Evolutionary conservation across 2,329 filamentous ascomycete genomes (phyloP).

Genomic region (Diplodia scrobiculata): DNA sequence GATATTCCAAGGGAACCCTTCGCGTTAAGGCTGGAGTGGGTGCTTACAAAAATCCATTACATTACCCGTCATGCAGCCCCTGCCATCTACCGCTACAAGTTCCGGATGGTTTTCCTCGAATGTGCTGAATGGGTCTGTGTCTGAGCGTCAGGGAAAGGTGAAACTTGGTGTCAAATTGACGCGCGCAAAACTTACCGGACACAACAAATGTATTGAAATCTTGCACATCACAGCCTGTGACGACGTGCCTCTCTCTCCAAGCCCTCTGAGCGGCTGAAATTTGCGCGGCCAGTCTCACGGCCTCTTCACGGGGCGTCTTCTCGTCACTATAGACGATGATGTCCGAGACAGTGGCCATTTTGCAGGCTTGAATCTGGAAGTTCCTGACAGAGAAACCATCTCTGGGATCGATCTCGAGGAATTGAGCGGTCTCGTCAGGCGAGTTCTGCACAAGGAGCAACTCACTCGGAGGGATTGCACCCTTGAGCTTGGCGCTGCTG

Average conservation of each 20-base stretch:
- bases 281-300: conserved; percentile 64
- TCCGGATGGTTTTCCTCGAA: conserved; percentile 71
- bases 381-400: conserved; percentile 95
- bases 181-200: conserved; percentile 51
- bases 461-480: conserved; percentile 80
- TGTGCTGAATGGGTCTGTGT: conserved; percentile 62
- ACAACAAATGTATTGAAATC: conserved; percentile 84
- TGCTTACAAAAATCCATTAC: conserved; percentile 77
- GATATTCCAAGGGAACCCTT: not conserved
- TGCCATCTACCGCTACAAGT: conserved; percentile 73
- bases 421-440: conserved; percentile 58
- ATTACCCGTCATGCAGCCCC: conserved; percentile 70
- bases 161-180: conserved; percentile 31
- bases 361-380: conserved; percentile 93
- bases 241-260: conserved; percentile 67
- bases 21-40: not conserved
- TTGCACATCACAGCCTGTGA: conserved; percentile 58
- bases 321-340: conserved; percentile 89
- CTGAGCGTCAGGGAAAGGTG: conserved; percentile 43
- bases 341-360: conserved; percentile 84
- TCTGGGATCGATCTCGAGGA: conserved; percentile 79
- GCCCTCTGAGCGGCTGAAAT: conserved; percentile 75
- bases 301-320: conserved; percentile 60
- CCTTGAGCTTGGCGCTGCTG: conserved; percentile 73
- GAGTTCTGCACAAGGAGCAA: conserved; percentile 60